These are phyloP conservation scores for Aspergillus neoniger DNA, from an alignment of 2,329 filamentous ascomycete genomes.

Conservation along the genomic window DNA sequence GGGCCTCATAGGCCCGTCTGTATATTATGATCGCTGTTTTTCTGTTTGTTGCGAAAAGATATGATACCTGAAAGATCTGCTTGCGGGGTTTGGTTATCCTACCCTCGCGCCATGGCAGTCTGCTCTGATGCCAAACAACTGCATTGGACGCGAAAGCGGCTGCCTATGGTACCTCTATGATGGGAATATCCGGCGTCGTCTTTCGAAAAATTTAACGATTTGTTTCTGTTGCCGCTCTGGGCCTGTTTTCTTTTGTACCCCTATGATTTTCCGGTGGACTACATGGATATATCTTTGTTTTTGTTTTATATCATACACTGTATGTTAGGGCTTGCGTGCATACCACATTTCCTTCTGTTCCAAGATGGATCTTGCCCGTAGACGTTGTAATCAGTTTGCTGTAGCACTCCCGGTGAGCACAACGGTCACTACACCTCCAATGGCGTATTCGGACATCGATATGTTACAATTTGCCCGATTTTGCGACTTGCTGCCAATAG, in stretches of 20 bases:
- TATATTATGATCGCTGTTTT: conserved; percentile 30
- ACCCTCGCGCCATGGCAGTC: background rate
- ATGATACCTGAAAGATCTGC: conserved; percentile 9
- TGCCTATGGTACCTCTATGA: conserved; percentile 31
- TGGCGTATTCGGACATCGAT: background rate
- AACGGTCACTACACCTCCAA: background rate
- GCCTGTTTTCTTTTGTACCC: conserved; percentile 25
- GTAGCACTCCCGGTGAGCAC: background rate
- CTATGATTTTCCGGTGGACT: conserved; percentile 37
- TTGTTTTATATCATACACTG: conserved; percentile 35
- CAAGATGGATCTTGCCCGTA: background rate
- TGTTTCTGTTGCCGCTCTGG: conserved; percentile 32
- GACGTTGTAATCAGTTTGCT: background rate
- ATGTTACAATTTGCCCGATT: background rate
- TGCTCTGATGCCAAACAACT: conserved; percentile 14
- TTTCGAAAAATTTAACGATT: conserved; percentile 39
- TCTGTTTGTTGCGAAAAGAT: conserved; percentile 18
- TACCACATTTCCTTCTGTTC: conserved; percentile 37
- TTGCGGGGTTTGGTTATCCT: background rate
- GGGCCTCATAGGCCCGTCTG: conserved; percentile 18
- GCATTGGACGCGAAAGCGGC: conserved; percentile 16
- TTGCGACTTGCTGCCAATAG: background rate
- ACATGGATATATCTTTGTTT: conserved; percentile 45
- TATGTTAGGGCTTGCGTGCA: conserved; percentile 43
- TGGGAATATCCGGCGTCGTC: conserved; percentile 35